A percentile compares a stretch with the other conserved stretches of the same genome.
phyloP scores from a whole-genome alignment of 495 filamentous ascomycete genomes.

The Emericellopsis terricola region DNA sequence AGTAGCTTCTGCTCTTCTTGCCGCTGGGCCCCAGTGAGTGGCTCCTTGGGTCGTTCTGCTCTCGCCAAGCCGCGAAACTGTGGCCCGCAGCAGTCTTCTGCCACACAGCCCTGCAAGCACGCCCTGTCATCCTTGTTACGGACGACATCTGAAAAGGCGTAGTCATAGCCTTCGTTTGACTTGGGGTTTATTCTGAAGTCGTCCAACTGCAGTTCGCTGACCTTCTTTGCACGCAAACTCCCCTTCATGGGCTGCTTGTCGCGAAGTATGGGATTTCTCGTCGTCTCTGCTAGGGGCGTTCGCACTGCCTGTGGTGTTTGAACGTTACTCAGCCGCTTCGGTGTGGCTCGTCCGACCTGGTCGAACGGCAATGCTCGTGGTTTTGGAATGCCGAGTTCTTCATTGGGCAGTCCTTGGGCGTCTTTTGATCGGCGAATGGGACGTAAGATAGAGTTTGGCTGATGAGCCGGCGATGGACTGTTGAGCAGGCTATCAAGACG shows the following conservation, averaged over 20 bases:
- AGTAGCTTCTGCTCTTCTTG: slow-evolving; percentile 36
- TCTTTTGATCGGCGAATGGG: not conserved
- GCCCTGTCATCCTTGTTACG: slow-evolving; percentile 56
- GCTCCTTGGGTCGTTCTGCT: slow-evolving; percentile 17
- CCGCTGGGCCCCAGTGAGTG: slow-evolving; percentile 10
- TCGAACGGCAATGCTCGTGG: slow-evolving; percentile 3
- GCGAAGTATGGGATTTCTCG: too few relatives aligned
- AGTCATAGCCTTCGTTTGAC: slow-evolving; percentile 51
- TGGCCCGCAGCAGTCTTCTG: slow-evolving; percentile 58
- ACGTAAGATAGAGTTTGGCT: not conserved
- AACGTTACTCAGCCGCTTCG: not conserved
- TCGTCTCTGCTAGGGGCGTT: not conserved
- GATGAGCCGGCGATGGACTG: slow-evolving; percentile 8
- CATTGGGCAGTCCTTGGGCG: not conserved
- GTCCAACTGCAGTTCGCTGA: slow-evolving; percentile 30
- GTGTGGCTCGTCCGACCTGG: slow-evolving; percentile 1
- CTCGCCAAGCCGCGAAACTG: slow-evolving; percentile 48
- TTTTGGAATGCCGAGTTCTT: not conserved
- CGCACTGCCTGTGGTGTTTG: not conserved
- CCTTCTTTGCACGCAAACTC: too few relatives aligned
- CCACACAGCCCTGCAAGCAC: slow-evolving; percentile 61
- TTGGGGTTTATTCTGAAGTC: slow-evolving; percentile 79
- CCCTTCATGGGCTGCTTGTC: too few relatives aligned
- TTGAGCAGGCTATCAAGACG: slow-evolving; percentile 20
- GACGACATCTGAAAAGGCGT: slow-evolving; percentile 59